Base-by-base conservation (phyloP, 768 basidiomycete species). In the Holtermanniella nyarrowii region DNA sequence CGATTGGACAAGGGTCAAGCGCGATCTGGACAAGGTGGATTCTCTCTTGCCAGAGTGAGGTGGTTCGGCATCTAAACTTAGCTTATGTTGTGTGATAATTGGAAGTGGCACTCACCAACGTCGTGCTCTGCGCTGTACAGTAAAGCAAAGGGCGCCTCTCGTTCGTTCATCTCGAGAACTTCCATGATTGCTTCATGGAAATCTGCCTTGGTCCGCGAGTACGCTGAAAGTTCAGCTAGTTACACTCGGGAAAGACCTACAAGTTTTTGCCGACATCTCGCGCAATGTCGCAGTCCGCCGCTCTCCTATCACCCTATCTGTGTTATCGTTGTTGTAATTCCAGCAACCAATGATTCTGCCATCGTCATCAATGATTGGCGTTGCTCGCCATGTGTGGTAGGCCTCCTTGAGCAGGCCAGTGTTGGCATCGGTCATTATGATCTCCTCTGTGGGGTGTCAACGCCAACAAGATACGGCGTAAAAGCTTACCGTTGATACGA, bases 91-190 rank as follows among this genome's bases (percentile, higher is more conserved):
- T n/a, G n/a, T 12, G 25, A 22, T 25, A 20, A 46, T 25, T 61
- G 55, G 27, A 59, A 46, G 4, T 20, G 18, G 18, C 5, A 18
- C n/a, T 44, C 22, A 49, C 48, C 44, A 12, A 14, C 22, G 14
- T 42, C 49, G 10, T 47, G 16, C 1, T 49, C 26, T 10, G 64
- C 61, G 20, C 58, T 60, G 44, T 64, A 69, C 20, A 40, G 48
- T 48, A 66, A 26, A 25, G 54, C 49, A 46, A 66, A 69, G 2
- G 67, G 67, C 5, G 57, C 59, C 20, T 69, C 67, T 43, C 51
- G 54, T 1, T 58, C 52, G 42, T 61, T 60, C 44, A 59, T 46
- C 42, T 59, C 57, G 21, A 69, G 45, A 1, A 58, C 63, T 5
- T 61, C 59, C 5, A 26, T 31, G 24, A 63, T 26, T 4, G 59